These are phyloP conservation scores for Penicilliopsis zonata DNA, from an alignment of 495 filamentous ascomycete species.

Conservation along the genomic window DNA sequence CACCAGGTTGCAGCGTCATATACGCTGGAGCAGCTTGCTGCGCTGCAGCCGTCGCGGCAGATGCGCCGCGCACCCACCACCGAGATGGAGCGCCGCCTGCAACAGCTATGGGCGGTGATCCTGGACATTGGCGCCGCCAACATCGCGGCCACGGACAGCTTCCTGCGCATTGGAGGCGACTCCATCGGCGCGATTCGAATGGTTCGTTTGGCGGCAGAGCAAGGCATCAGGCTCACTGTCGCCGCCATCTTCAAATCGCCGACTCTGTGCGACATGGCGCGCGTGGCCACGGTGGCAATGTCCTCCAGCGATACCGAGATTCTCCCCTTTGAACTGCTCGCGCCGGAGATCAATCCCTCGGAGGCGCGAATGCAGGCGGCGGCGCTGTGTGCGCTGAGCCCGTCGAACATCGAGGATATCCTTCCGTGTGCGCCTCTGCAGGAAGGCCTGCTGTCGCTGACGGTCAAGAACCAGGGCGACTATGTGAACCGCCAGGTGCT, in stretches of 20 bases:
- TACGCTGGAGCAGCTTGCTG: no score
- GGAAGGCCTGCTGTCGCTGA: constrained; percentile 36
- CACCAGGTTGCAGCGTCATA: no score
- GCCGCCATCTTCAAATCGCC: constrained; percentile 8
- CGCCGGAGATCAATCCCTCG: no score
- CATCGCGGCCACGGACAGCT: constrained; percentile 13
- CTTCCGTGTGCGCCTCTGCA: constrained; percentile 42
- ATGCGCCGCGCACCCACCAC: neutral
- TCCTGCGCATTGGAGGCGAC: constrained; percentile 25
- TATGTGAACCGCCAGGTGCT: constrained; percentile 24
- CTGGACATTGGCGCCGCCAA: constrained; percentile 2
- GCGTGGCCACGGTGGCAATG: no score
- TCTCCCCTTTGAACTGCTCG: no score
- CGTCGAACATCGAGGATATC: constrained; percentile 26
- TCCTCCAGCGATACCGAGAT: no score
- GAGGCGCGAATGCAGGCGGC: no score
- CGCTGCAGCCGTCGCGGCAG: no score
- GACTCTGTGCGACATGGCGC: neutral
- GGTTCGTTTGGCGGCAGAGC: constrained; percentile 13
- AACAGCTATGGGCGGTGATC: constrained; percentile 6
- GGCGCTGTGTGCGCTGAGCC: neutral
- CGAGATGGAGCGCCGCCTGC: neutral
- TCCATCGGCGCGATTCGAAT: constrained; percentile 24
- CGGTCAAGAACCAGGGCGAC: constrained; percentile 7
- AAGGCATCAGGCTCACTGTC: constrained; percentile 17